Percentiles rank a stretch among this genome's conserved stretches.
Evolutionary conservation across 495 filamentous ascomycete species (phyloP).

Genomic region (Pseudomonodictys pantanalensis): DNA sequence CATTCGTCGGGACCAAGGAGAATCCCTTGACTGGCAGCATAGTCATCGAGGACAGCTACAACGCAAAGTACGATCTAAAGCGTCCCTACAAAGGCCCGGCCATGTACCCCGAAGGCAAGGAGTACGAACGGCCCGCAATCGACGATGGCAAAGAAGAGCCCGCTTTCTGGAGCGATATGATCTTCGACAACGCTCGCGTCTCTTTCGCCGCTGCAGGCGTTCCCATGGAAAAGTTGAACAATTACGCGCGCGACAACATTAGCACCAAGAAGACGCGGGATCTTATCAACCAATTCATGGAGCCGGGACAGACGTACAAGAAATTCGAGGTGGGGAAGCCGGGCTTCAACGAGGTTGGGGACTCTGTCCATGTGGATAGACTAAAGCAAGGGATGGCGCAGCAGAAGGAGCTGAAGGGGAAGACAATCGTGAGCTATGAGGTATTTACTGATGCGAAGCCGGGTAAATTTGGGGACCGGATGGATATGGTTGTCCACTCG

Average conservation of each 20-base stretch:
- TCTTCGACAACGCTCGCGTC: not conserved
- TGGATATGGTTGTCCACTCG: too few species aligned
- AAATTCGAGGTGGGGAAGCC: too few species aligned
- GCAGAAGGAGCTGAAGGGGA: too few species aligned
- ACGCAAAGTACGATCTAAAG: not conserved
- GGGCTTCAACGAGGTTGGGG: too few species aligned
- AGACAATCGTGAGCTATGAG: too few species aligned
- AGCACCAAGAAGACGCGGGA: not conserved
- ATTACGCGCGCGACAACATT: not conserved
- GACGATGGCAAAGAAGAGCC: not conserved
- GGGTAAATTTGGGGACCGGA: too few species aligned
- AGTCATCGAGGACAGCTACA: not conserved
- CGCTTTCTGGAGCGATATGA: not conserved
- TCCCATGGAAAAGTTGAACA: not conserved
- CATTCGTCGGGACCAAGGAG: not conserved
- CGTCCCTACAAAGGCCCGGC: not conserved
- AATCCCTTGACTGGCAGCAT: not conserved
- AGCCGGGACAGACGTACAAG: too few species aligned
- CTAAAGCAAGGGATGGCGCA: too few species aligned
- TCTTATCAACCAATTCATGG: not conserved
- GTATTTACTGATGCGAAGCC: too few species aligned
- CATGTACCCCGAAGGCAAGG: not conserved
- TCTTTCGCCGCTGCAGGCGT: not conserved
- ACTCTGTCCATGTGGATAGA: too few species aligned
- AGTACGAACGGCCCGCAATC: not conserved